Percentiles rank a stretch among this genome's conserved stretches.
phyloP scores from a whole-genome alignment of 176 grass and related monocot genomes.

The Raddia distichophylla region DNA sequence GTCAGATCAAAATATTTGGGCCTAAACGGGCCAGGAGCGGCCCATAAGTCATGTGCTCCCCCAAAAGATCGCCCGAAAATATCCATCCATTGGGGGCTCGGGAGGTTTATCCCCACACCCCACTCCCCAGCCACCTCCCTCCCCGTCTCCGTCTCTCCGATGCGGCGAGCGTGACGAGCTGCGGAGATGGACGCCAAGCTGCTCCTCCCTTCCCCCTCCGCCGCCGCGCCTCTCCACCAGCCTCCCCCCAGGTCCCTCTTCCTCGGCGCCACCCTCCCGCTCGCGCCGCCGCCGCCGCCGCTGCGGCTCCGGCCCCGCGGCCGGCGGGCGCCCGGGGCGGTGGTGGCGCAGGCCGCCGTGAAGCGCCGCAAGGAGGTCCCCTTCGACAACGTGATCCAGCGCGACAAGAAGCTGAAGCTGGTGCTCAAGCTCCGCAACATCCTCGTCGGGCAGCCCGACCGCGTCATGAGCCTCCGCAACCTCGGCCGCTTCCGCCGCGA shows the following conservation, averaged over 20 bases:
- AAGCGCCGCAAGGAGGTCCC: conserved; percentile 88
- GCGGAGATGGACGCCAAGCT: conserved; percentile 70
- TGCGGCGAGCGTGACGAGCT: conserved; percentile 36
- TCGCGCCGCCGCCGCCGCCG: conserved; percentile 21
- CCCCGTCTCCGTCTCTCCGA: not conserved
- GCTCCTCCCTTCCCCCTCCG: conserved; percentile 53
- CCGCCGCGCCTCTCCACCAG: conserved; percentile 21
- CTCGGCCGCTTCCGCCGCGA: conserved; percentile 88
- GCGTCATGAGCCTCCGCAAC: conserved; percentile 85
- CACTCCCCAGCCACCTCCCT: not conserved
- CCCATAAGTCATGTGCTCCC: not conserved
- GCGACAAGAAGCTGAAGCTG: conserved; percentile 97
- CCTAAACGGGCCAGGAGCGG: not conserved
- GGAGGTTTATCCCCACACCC: conserved; percentile 60
- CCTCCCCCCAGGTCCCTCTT: conserved; percentile 51
- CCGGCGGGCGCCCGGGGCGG: conserved; percentile 3
- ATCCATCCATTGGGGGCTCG: conserved; percentile 2
- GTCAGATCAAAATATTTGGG: not conserved
- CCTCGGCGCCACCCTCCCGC: conserved; percentile 40
- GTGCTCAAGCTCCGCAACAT: conserved; percentile 91
- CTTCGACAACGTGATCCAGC: conserved; percentile 91
- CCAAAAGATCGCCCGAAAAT: conserved; percentile 29
- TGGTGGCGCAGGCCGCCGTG: conserved; percentile 67
- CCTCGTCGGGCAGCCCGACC: conserved; percentile 71
- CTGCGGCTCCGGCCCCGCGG: conserved; percentile 36